These are phyloP conservation scores for Astrothelium macrocarpum DNA, from an alignment of 495 filamentous ascomycete species.

Conservation along the genomic window DNA sequence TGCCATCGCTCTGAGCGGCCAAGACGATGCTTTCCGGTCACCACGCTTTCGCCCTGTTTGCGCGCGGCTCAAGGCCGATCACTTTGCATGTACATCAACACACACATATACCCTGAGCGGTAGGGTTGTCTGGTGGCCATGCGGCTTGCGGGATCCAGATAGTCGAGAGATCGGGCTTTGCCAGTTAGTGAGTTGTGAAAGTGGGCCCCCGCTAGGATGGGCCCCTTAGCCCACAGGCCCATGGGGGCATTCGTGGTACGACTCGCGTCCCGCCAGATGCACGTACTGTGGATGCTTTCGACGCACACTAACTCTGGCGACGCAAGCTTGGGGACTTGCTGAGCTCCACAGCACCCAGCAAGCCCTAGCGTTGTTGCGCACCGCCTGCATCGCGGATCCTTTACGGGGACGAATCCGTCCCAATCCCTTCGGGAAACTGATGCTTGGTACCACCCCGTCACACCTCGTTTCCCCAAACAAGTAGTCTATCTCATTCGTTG, in stretches of 20 bases:
- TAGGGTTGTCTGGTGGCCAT: background rate
- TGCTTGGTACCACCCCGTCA: background rate
- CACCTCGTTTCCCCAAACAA: constrained; percentile 3
- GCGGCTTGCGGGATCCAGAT: background rate
- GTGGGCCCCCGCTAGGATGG: background rate
- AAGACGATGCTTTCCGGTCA: too few relatives aligned
- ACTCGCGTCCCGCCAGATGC: constrained; percentile 1
- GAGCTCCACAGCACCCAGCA: background rate
- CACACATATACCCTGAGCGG: background rate
- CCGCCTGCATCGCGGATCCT: constrained; percentile 5
- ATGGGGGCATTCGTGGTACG: background rate
- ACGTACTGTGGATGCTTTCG: background rate
- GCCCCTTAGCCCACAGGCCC: background rate
- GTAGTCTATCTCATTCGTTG: background rate
- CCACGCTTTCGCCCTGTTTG: too few relatives aligned
- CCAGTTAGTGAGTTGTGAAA: background rate
- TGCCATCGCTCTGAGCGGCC: too few relatives aligned
- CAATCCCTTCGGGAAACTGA: background rate
- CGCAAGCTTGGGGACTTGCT: background rate
- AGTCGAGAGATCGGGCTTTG: constrained; percentile 5
- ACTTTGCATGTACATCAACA: background rate
- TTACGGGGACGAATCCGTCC: background rate
- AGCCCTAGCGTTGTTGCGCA: constrained; percentile 2
- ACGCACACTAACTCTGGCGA: background rate
- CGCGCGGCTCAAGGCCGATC: background rate